A percentile compares a stretch with the other conserved stretches of the same genome.
These are phyloP conservation scores for Sclerotinia glacialis DNA, from an alignment of 2,329 filamentous ascomycete species.

Conservation along the genomic window DNA sequence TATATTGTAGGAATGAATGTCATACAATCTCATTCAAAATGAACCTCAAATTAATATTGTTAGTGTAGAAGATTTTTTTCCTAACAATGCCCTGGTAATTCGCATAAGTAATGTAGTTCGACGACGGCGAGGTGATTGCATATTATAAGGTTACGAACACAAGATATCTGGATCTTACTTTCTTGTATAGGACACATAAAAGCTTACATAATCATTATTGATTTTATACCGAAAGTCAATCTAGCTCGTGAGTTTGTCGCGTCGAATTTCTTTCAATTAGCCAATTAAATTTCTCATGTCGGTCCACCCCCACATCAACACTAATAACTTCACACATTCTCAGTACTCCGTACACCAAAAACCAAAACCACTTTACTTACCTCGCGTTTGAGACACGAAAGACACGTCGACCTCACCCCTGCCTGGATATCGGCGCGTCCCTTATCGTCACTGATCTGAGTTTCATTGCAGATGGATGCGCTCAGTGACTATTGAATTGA, in stretches of 20 bases:
- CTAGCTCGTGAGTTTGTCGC: background rate
- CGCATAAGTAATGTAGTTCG: background rate
- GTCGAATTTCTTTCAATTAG: conserved; percentile 3
- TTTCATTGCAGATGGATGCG: background rate
- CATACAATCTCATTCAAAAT: background rate
- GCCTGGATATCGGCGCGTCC: conserved; percentile 26
- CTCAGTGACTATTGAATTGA: conserved; percentile 16
- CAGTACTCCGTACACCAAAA: background rate
- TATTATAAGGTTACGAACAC: background rate
- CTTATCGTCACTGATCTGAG: conserved; percentile 26
- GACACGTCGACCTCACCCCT: conserved; percentile 28
- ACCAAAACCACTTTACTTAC: conserved; percentile 31
- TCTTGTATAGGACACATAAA: no score
- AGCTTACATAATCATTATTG: background rate
- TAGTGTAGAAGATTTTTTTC: no score
- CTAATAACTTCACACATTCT: conserved; percentile 9
- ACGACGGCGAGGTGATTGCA: background rate
- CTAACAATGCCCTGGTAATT: no score
- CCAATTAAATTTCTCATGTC: conserved; percentile 12
- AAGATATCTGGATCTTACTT: background rate
- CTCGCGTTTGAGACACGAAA: conserved; percentile 31
- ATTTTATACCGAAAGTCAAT: background rate
- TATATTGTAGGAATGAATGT: background rate
- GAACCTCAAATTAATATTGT: background rate
- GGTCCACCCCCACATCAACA: conserved; percentile 13